Conservation (phyloP, 2,329 filamentous ascomycete species). For the Paecilomyces variotii region DNA sequence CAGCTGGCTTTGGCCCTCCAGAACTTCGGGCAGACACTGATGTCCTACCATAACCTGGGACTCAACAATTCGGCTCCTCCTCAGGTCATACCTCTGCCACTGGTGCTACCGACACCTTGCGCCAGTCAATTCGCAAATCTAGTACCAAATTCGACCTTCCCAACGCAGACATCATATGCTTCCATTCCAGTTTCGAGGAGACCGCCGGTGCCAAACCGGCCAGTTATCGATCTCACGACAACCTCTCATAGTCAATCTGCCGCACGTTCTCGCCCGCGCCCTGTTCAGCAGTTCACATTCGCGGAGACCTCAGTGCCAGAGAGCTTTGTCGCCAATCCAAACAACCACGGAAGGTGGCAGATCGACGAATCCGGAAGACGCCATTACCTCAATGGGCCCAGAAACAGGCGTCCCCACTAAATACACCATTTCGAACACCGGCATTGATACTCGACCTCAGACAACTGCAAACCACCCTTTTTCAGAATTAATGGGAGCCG, state of each 20-base stretch:
- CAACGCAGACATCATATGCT: background rate
- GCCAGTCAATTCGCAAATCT: background rate
- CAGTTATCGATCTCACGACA: background rate
- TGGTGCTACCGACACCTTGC: background rate
- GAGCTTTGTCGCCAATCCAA: conserved; percentile 15
- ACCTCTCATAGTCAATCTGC: background rate
- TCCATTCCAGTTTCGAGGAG: background rate
- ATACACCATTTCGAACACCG: background rate
- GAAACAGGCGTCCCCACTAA: conserved; percentile 1
- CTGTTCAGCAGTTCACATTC: conserved; percentile 7
- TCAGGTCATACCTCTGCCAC: background rate
- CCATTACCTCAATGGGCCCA: conserved; percentile 13
- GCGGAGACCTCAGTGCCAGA: conserved; percentile 8
- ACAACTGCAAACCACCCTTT: background rate
- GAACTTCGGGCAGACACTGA: background rate
- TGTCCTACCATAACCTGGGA: background rate
- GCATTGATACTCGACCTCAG: background rate
- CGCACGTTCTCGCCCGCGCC: background rate
- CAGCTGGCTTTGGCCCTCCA: background rate
- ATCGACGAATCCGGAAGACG: conserved; percentile 7
- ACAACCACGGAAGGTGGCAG: conserved; percentile 16
- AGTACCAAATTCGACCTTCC: background rate
- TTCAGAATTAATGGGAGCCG: background rate
- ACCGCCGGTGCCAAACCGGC: background rate
- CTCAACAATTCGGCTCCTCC: background rate